phyloP scores from a whole-genome alignment of 768 basidiomycete genomes.

The Pulveroboletus sp. region DNA sequence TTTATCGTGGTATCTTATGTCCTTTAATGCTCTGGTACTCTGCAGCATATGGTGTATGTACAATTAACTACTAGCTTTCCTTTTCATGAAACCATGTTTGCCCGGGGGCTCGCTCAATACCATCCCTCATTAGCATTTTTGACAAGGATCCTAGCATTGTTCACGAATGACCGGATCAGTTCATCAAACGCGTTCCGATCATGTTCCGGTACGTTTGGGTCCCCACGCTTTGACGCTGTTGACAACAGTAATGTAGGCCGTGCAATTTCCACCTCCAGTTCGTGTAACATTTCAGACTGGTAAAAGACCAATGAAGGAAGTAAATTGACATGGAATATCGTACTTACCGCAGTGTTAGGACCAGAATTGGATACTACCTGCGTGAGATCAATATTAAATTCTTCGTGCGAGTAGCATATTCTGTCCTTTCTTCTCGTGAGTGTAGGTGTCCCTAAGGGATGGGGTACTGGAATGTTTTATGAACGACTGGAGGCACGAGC shows the following conservation, averaged over 20 bases:
- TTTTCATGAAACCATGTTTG: neutral
- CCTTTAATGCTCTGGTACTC: constrained; percentile 12
- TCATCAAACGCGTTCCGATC: constrained; percentile 85
- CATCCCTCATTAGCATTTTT: constrained; percentile 66
- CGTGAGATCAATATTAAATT: constrained; percentile 91
- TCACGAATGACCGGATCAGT: constrained; percentile 87
- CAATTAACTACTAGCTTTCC: constrained; percentile 1
- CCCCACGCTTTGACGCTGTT: constrained; percentile 66
- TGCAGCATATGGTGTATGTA: constrained; percentile 2
- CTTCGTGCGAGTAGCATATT: constrained; percentile 90
- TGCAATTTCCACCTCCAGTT: constrained; percentile 87
- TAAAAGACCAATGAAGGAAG: constrained; percentile 2
- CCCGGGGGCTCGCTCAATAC: constrained; percentile 21
- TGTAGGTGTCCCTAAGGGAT: constrained; percentile 61
- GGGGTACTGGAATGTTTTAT: constrained; percentile 46
- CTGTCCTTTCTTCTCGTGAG: constrained; percentile 81
- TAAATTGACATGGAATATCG: neutral
- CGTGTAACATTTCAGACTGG: constrained; percentile 68
- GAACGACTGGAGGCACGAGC: neutral
- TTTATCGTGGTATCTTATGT: constrained; percentile 7
- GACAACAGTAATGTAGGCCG: constrained; percentile 69
- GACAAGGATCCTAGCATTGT: constrained; percentile 86
- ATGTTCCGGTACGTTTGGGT: constrained; percentile 54
- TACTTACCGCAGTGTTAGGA: constrained; percentile 49
- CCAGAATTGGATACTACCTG: constrained; percentile 69